phyloP scores from a whole-genome alignment of 2,329 filamentous ascomycete species.

The Botrytis fabae region DNA sequence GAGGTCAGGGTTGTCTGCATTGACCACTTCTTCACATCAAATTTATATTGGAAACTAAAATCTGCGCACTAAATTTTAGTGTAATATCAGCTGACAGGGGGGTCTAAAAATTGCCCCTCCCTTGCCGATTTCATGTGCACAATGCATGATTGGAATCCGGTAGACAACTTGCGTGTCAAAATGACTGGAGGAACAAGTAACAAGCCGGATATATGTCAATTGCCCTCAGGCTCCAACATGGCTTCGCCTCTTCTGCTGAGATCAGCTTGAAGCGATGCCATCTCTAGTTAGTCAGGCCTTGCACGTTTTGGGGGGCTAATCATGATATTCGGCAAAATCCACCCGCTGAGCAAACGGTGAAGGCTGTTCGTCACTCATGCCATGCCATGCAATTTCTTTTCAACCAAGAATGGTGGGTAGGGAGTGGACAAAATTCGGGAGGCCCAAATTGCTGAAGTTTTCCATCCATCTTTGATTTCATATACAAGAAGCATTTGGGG shows the following conservation, averaged over 20 bases:
- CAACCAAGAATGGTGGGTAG: neutral
- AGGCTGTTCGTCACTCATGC: neutral
- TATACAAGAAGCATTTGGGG: neutral
- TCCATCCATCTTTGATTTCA: neutral
- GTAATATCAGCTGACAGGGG: neutral
- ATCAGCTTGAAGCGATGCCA: neutral
- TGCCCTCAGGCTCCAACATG: neutral
- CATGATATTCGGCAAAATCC: neutral
- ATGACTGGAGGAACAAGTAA: neutral
- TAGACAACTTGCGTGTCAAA: neutral
- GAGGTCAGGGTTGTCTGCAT: neutral
- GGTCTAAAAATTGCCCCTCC: neutral
- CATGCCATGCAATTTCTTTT: neutral
- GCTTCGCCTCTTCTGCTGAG: neutral
- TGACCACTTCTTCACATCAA: neutral
- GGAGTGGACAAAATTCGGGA: neutral
- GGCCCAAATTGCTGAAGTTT: neutral
- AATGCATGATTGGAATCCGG: neutral
- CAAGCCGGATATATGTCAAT: neutral
- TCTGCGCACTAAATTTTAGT: neutral
- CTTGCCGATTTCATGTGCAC: neutral
- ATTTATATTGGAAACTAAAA: neutral
- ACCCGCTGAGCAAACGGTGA: neutral
- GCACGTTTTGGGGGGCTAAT: neutral
- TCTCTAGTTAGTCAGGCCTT: neutral